Conservation (phyloP, 495 filamentous ascomycete genomes). For the Penicillium cinerascens region DNA sequence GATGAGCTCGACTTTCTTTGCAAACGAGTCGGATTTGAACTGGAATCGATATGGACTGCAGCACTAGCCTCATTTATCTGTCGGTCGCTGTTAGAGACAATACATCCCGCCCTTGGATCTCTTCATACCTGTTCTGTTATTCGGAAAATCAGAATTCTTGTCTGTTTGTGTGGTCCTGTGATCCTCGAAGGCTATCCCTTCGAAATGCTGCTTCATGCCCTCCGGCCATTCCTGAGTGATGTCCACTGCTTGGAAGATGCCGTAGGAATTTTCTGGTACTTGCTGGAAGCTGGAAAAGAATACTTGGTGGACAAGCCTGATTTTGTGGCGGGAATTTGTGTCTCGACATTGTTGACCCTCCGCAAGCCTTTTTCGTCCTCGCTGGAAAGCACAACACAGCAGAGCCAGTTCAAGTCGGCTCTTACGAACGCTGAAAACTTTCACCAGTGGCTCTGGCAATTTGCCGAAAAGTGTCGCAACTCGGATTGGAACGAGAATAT, state of each 20-base stretch:
- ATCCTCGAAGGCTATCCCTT: conserved; percentile 76
- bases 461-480: conserved; percentile 55
- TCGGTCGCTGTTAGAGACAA: conserved; percentile 71
- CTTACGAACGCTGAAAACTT: conserved; percentile 65
- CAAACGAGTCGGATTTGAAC: conserved; percentile 60
- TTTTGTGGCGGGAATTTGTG: conserved; percentile 73
- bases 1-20: conserved; percentile 75
- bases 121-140: conserved; percentile 82
- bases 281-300: conserved; percentile 63
- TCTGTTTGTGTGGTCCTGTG: conserved; percentile 69
- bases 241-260: conserved; percentile 88
- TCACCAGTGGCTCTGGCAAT: conserved; percentile 65
- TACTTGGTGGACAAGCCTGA: conserved; percentile 63
- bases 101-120: conserved; percentile 84
- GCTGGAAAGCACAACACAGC: conserved; percentile 68
- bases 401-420: conserved; percentile 68
- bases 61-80: conserved; percentile 69
- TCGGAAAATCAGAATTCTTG: conserved; percentile 76
- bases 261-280: conserved; percentile 80
- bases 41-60: conserved; percentile 69
- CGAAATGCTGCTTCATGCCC: conserved; percentile 84
- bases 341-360: conserved; percentile 72
- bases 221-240: conserved; percentile 76
- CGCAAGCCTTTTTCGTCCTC: conserved; percentile 65
- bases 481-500: conserved; percentile 43